Base-by-base conservation (phyloP, 1,284 basidiomycete genomes). In the Veloporphyrellus conicus region DNA sequence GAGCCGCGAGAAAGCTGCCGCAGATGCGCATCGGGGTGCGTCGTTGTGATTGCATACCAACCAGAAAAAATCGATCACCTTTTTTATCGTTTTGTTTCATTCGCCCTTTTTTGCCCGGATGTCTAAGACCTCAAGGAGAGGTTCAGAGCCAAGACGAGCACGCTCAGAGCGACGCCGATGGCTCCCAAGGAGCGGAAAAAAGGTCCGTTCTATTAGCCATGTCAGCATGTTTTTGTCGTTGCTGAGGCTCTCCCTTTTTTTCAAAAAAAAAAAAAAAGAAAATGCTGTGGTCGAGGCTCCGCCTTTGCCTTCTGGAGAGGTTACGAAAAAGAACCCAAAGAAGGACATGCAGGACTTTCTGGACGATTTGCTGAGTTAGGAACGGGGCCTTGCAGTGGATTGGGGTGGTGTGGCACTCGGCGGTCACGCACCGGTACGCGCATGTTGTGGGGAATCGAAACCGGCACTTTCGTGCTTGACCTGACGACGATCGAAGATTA, bases 321-420 rank as follows among this genome's bases (percentile, higher is more conserved):
- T 55, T 16, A 60, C 63, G 14, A 79, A 76, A 16, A 80, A 79
- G 60, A 67, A 69, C 32, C 69, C 75, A 16, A 81, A 79, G 57
- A 69, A 68, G 31, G 73, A 81, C 38, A 83, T 88, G 83, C 77
- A 88, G 64, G 81, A 81, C 36, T 88, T 86, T 56, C 64, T 88
- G 29, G 86, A 88, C 51, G 84, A 87, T 44, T 60, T 89, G 3
- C 61, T 87, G 11, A 60, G 63, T 15, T 81, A 63, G 72, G 27
- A 41, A 6, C 15, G 9, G 23, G 11, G 18, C 22, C 23, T 3
- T 11, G 15, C 7, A 23, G 23, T 6, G 12, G 33, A 29, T 7
- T 15, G 31, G 12, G n/a, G 14, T 14, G 28, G 8, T 12, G 33
- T 19, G 20, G n/a, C 14, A n/a, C 16, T 7, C 16, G 35, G 19